Base-by-base conservation (phyloP, 192 early-diverging fungal species). In the Entophlyctis helioformis region DNA sequence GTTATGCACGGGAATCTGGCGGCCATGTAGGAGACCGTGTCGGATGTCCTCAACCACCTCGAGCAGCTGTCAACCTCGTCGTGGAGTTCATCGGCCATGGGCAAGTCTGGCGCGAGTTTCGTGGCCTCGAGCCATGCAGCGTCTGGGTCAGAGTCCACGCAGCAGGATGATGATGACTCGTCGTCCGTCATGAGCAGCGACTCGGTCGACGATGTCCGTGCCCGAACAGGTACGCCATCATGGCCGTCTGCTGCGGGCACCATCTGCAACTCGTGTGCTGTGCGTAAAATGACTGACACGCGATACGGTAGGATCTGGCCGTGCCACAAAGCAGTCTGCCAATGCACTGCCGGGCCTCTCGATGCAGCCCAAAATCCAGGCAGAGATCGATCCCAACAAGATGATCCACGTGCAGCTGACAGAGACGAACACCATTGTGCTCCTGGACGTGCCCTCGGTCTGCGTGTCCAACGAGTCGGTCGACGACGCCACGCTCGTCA, bases 41-140 rank as follows among this genome's bases (percentile, higher is more conserved):
- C 62, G 15, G 71, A 74, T 44, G 55, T 70, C 5, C 36, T 74
- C 9, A 74, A 70, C 54, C 62, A 74, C 31, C 53, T 74, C 26
- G 71, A 74, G 36, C 39, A 48, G 25, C 55, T 74, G 56, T 59
- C 59, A 2, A 49, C 39, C 22, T 61, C 53, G 15, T 55, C 56
- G n/a, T 70, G 59, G 62, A 63, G 59, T 45, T 41, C 55, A 11
- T 61, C 63, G 26, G 45, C 25, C 1, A 59, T 66, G 54, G 63
- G 63, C 2, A 27, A 44, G 23, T 59, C 60, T 16, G 36, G 13
- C 28, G 27, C 47, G 45, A 63, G 60, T 38, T 59, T 42, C 18
- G 57, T 50, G 2, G 39, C 23, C 9, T 32, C 55, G 18, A 59
- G 56, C 44, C 26, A 53, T 25, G 57, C 46, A n/a, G n/a, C n/a